Evolutionary conservation across 1,139 yeast species (phyloP).

Genomic region (Lodderomyces theae): DNA sequence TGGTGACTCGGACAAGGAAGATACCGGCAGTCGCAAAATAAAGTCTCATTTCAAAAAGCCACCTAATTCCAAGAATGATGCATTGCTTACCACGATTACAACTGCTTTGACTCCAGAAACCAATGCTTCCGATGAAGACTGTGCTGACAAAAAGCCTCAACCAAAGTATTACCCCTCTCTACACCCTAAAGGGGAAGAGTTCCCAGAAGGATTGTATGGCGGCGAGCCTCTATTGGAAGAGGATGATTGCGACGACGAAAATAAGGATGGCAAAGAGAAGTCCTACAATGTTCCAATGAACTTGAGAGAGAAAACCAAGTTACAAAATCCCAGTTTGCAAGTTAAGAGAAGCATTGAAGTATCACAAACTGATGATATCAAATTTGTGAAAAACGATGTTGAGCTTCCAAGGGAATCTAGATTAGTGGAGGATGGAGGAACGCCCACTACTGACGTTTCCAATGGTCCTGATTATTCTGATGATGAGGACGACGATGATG

Average conservation of each 20-base stretch:
- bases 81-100: background rate
- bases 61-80: background rate
- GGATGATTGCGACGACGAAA: background rate
- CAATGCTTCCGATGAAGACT: background rate
- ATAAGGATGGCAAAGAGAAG: background rate
- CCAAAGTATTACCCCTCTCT: background rate
- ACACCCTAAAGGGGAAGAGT: conserved; percentile 1
- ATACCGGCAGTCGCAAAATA: background rate
- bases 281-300: background rate
- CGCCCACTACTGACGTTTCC: background rate
- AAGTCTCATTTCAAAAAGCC: background rate
- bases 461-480: background rate
- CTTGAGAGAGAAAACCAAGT: background rate
- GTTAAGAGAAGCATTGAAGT: background rate
- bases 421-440: background rate
- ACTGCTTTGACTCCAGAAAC: background rate
- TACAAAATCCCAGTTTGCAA: background rate
- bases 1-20: background rate
- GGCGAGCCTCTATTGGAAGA: background rate
- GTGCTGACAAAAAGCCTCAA: background rate
- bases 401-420: background rate
- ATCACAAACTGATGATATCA: background rate
- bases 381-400: background rate
- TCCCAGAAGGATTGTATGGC: background rate
- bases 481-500: background rate